phyloP scores from a whole-genome alignment of 2,329 filamentous ascomycete genomes.

The Aspergillus candidus region DNA sequence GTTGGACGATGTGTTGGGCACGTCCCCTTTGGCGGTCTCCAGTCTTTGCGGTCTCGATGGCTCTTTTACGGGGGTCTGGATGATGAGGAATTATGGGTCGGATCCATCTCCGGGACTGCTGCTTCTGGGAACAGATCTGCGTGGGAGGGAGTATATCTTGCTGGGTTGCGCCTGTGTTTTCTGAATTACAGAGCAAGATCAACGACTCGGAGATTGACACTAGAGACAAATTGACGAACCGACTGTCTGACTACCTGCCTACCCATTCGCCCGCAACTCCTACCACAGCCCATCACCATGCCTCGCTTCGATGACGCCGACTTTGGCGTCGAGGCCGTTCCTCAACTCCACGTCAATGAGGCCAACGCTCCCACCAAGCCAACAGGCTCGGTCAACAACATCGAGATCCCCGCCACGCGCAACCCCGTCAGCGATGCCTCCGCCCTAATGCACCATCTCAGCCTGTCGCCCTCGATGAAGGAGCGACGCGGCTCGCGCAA shows the following conservation, averaged over 20 bases:
- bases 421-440: constrained; percentile 63
- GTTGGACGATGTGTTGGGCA: too few species aligned
- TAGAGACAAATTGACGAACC: too few species aligned
- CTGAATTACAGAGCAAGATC: too few species aligned
- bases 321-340: constrained; percentile 39
- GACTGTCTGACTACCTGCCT: neutral
- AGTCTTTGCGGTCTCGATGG: too few species aligned
- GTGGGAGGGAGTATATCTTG: too few species aligned
- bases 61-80: too few species aligned
- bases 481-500: constrained; percentile 65
- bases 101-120: too few species aligned
- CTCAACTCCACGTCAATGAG: constrained; percentile 21
- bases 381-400: constrained; percentile 45
- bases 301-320: constrained; percentile 55
- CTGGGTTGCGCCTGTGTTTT: too few species aligned
- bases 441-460: constrained; percentile 68
- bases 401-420: constrained; percentile 64
- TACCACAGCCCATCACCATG: constrained; percentile 43
- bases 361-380: constrained; percentile 36
- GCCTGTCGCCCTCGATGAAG: constrained; percentile 60
- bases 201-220: too few species aligned
- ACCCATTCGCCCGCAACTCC: constrained; percentile 1
- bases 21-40: too few species aligned
- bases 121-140: too few species aligned
- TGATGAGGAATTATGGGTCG: too few species aligned